Base-by-base conservation (phyloP, 805 yeast species). In the Saturnispora zaruensis region DNA sequence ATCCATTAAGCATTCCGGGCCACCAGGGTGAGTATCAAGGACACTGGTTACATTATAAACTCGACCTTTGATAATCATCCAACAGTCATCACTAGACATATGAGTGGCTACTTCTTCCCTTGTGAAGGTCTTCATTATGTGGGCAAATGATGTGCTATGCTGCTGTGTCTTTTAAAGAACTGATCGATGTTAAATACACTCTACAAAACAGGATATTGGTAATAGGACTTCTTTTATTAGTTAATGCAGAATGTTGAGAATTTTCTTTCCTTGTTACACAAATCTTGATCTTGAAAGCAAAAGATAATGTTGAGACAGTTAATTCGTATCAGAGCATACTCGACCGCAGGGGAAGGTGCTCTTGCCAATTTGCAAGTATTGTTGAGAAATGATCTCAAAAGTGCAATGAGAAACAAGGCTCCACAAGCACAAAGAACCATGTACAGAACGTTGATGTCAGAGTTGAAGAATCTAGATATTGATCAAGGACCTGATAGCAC, bases 1-100 rank as follows among this genome's bases (percentile, higher is more conserved):
- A 58, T 87, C 95, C 46, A 78, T 67, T 51, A 87, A 72, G 30
- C 87, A 85, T 63, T 87, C 96, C 50, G 82, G 84, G 51, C 96
- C 96, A 63, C 96, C 96, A 24, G 93, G 91, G 66, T 84, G 93
- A 49, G 72, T 73, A 43, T 69, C 75, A 14, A 79, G 62, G 53
- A 84, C 74, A 40, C 62, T 55, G 18, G 87, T 75, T 34, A 79
- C 72, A 61, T 85, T 75, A 65, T 83, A 85, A 23, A 84, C 86
- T 58, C 80, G 79, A 53, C 82, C 82, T 58, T 79, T 78, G 44
- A 84, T 69, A 41, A 82, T 75, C 80, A 84, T 79, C 88, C 88
- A 84, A 44, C 82, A 66, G 58, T 83, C 86, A 36, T 78, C 77
- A 20, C 70, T 68, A 18, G 66, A 53, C 20, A 66, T 66, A 57